Percentiles rank a stretch among this genome's conserved stretches.
Evolutionary conservation across 306 rosid genomes (phyloP).

Genomic region (Medicago truncatula): DNA sequence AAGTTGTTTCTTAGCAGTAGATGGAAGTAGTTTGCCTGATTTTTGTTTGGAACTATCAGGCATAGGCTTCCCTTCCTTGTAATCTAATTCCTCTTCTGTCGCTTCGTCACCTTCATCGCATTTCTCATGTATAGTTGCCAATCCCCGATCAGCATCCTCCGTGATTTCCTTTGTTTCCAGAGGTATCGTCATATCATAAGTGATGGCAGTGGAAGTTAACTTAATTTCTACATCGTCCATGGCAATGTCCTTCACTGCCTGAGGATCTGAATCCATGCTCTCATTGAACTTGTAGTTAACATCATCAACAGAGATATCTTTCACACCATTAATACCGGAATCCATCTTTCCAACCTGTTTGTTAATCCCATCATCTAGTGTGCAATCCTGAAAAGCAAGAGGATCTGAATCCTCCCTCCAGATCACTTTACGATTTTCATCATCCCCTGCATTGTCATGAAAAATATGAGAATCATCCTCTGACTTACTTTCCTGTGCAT

Average conservation of each 20-base stretch:
- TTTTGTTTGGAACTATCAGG: slow-evolving; percentile 61
- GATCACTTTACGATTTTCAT: slow-evolving; percentile 54
- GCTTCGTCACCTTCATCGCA: slow-evolving; percentile 58
- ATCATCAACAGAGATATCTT: slow-evolving; percentile 89
- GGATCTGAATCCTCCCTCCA: slow-evolving; percentile 82
- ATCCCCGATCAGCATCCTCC: slow-evolving; percentile 51
- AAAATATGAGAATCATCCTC: slow-evolving; percentile 54
- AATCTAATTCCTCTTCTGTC: slow-evolving; percentile 53
- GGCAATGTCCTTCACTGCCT: slow-evolving; percentile 84
- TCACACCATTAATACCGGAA: slow-evolving; percentile 65
- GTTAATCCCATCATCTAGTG: slow-evolving; percentile 63
- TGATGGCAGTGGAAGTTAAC: slow-evolving; percentile 47
- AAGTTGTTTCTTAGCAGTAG: slow-evolving; percentile 62
- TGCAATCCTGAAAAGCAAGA: slow-evolving; percentile 74
- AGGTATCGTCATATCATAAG: slow-evolving; percentile 51
- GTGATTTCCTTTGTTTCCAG: slow-evolving; percentile 62
- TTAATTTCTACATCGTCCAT: slow-evolving; percentile 82
- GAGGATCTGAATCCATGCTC: slow-evolving; percentile 57
- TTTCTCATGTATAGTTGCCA: slow-evolving; percentile 49
- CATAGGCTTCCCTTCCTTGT: slow-evolving; percentile 54
- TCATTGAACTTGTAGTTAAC: slow-evolving; percentile 70
- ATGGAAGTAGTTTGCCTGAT: slow-evolving; percentile 61
- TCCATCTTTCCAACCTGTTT: slow-evolving; percentile 59
- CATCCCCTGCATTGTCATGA: slow-evolving; percentile 48
- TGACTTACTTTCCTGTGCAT: slow-evolving; percentile 67